Evolutionary conservation across 2,329 filamentous ascomycete genomes (phyloP), one percentile per base, ranked within the genome.

Genomic region (Cordyceps farinosa): DNA sequence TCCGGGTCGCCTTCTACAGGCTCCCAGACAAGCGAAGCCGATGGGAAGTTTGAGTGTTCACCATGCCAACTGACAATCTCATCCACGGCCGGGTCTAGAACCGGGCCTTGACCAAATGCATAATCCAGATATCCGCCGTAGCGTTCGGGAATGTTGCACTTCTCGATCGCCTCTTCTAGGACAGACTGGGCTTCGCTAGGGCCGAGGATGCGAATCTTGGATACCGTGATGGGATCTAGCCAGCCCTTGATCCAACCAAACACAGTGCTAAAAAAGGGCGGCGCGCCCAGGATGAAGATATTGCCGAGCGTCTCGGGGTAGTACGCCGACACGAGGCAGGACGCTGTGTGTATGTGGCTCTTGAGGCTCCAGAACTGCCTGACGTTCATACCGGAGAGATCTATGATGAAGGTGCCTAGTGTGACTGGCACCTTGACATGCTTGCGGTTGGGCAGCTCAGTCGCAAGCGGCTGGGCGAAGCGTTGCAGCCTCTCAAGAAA

Each of bases 311-410:
- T 97, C 78, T 98, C 94, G 0, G 94, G 94, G 74, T 97, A 98
- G 77, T 97, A 91, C 6, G 93, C 91, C 3, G 93, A 97, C 4
- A 94, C 93, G 62, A 97, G 81, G 64, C 88, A 86, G 72, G 90
- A 93, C 2, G 93, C 92, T 71, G 92, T 89, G 78, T 97, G 93
- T 92, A 97, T 96, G 75, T 97, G 94, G 29, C 79, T 80, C 80
- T 96, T 95, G 66, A 97, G 78, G 76, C 96, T 96, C 94, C 94
- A 97, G 75, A 97, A 97, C 78, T 96, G 92, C 79, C 90, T 92
- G 75, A 97, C 76, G 6, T 91, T 91, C 30, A 97, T 92, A 13
- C 89, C 88, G n/a, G 87, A 90, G 66, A 97, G 91, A 74, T 97
- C 94, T 62, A 97, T 92, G 69, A 98, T 96, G 77, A 97, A 97